A percentile compares a stretch with the other conserved stretches of the same genome.
Conservation (phyloP, 208 protist species). For the Strigomonas oncopelti region DNA sequence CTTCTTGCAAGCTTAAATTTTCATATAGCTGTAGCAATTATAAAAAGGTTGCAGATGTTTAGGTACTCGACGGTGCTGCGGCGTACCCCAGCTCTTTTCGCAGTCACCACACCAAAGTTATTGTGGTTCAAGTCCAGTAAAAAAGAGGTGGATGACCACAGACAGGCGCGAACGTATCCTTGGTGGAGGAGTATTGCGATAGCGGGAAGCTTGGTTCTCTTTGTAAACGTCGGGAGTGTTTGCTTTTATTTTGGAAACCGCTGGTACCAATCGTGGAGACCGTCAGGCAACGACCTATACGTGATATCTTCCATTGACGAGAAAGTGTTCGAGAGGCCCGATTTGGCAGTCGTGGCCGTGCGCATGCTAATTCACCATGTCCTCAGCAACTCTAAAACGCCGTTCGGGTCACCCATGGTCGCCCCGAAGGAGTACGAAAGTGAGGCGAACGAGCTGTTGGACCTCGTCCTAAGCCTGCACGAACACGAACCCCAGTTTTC, state of each 20-base stretch:
- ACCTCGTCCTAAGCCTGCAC: constrained; percentile 61
- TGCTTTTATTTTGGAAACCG: constrained; percentile 62
- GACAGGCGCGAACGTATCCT: constrained; percentile 67
- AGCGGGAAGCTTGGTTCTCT: constrained; percentile 58
- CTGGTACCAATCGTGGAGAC: constrained; percentile 66
- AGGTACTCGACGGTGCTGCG: background rate
- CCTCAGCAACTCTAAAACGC: constrained; percentile 61
- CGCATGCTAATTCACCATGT: constrained; percentile 77
- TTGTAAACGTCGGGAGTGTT: constrained; percentile 60
- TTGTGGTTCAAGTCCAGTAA: background rate
- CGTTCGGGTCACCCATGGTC: constrained; percentile 82
- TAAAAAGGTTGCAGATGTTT: background rate
- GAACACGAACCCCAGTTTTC: constrained; percentile 59
- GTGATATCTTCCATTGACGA: constrained; percentile 53
- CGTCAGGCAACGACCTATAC: constrained; percentile 65
- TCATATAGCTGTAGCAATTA: no score
- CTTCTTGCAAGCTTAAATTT: no score
- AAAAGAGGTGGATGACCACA: constrained; percentile 29
- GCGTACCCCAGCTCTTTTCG: background rate
- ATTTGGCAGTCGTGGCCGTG: constrained; percentile 72
- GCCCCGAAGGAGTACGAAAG: constrained; percentile 43
- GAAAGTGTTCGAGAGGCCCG: constrained; percentile 73
- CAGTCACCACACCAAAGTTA: background rate
- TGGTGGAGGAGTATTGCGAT: constrained; percentile 83
- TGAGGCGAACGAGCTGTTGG: constrained; percentile 70